Conservation (phyloP, 139 green algal genomes). For the Yamagishiella unicocca region DNA sequence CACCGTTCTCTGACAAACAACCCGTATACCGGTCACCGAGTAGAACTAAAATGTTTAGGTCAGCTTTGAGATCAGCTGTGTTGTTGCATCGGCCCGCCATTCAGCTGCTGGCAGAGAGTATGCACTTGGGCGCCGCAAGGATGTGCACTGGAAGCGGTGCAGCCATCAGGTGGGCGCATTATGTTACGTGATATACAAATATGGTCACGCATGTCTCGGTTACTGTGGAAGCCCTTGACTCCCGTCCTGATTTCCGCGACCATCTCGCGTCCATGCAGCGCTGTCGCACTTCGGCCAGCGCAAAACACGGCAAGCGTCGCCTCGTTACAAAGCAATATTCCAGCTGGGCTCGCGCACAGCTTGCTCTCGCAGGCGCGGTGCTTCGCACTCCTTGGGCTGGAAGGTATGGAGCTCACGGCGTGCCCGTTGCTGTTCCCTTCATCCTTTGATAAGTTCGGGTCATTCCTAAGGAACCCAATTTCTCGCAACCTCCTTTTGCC, state of each 20-base stretch:
- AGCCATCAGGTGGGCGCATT: neutral
- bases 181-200: neutral
- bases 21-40: neutral
- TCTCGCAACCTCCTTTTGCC: no score
- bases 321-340: neutral
- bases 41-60: neutral
- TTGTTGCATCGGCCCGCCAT: conserved; percentile 16
- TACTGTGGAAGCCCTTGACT: neutral
- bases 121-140: no score
- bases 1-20: no score
- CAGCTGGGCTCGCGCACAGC: neutral
- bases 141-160: neutral
- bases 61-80: neutral
- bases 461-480: no score
- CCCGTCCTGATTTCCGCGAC: neutral
- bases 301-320: neutral
- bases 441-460: no score
- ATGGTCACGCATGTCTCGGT: neutral
- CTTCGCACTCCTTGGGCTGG: conserved; percentile 29
- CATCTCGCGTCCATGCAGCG: neutral
- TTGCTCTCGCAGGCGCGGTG: conserved; percentile 12
- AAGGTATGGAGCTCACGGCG: no score
- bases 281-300: neutral
- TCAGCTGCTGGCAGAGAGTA: neutral
- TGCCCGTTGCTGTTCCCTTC: no score